Conservation (phyloP, 768 basidiomycete genomes). For the Hysterangium stoloniferum region DNA sequence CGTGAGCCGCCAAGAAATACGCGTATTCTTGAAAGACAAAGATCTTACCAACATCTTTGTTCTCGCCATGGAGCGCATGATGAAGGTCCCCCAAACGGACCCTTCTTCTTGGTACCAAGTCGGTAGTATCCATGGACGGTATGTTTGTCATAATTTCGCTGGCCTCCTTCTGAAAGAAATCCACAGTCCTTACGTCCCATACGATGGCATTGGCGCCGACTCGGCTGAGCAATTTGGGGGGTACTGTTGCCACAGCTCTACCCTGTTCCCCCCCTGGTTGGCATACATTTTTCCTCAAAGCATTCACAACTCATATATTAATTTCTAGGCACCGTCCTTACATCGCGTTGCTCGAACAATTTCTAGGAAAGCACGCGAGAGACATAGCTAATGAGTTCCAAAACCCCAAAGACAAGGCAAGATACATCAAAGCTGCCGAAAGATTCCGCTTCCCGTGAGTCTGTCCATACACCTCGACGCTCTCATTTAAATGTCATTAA, state of each 20-base stretch:
- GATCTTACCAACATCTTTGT: constrained; percentile 11
- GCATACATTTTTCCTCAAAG: background rate
- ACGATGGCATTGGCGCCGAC: constrained; percentile 32
- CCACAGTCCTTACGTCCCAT: constrained; percentile 30
- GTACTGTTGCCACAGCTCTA: constrained; percentile 48
- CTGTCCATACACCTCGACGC: constrained; percentile 21
- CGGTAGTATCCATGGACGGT: constrained; percentile 43
- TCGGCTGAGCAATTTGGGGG: constrained; percentile 32
- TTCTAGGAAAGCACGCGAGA: constrained; percentile 1
- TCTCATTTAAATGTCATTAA: constrained; percentile 33
- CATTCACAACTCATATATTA: background rate
- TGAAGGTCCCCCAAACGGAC: constrained; percentile 23
- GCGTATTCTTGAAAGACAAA: background rate
- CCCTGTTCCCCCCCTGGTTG: constrained; percentile 43
- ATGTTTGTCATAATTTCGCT: background rate
- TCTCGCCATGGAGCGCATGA: constrained; percentile 19
- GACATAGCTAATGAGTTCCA: constrained; percentile 19
- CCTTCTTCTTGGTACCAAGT: constrained; percentile 37
- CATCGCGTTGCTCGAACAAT: constrained; percentile 41
- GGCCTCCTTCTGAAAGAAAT: background rate
- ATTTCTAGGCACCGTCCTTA: constrained; percentile 39
- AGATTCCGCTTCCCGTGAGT: background rate
- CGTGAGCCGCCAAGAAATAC: constrained; percentile 8
- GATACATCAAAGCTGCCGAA: constrained; percentile 25
- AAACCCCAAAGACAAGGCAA: constrained; percentile 34